A percentile compares a stretch with the other conserved stretches of the same genome.
These are phyloP conservation scores for Trichosanthes cucumerina DNA, from an alignment of 306 rosid genomes.

Conservation along the genomic window DNA sequence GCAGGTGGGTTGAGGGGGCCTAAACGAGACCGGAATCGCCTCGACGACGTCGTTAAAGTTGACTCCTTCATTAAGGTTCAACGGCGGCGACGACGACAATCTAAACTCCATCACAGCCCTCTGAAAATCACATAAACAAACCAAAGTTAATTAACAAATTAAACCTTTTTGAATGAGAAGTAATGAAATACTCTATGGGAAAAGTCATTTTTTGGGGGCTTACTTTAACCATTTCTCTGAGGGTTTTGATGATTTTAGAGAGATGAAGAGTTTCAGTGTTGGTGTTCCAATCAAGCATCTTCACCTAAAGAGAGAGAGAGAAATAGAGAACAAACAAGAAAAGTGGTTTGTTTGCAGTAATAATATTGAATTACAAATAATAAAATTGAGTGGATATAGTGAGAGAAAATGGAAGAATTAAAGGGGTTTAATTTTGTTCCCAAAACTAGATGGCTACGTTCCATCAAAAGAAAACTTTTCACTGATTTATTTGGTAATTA, in stretches of 20 bases:
- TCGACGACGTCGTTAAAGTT: background rate
- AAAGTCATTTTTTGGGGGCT: background rate
- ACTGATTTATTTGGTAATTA: background rate
- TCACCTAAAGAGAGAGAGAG: background rate
- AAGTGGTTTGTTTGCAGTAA: background rate
- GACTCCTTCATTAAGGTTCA: background rate
- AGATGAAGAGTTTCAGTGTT: background rate
- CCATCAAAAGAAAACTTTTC: background rate
- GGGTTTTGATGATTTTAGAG: background rate
- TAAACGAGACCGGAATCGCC: background rate
- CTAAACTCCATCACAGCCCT: background rate
- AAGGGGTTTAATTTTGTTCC: background rate
- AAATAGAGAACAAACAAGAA: background rate
- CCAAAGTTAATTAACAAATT: background rate
- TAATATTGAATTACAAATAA: background rate
- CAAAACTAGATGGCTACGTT: background rate
- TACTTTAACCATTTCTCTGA: background rate
- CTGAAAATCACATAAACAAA: background rate
- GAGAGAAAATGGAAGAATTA: background rate
- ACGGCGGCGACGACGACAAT: background rate
- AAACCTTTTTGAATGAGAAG: background rate
- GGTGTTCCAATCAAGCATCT: background rate
- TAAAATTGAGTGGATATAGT: background rate
- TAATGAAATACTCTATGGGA: no score
- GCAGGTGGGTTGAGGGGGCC: background rate